Evolutionary conservation across 2,329 filamentous ascomycete genomes (phyloP).

Genomic region (Chaetothyriales sp.): DNA sequence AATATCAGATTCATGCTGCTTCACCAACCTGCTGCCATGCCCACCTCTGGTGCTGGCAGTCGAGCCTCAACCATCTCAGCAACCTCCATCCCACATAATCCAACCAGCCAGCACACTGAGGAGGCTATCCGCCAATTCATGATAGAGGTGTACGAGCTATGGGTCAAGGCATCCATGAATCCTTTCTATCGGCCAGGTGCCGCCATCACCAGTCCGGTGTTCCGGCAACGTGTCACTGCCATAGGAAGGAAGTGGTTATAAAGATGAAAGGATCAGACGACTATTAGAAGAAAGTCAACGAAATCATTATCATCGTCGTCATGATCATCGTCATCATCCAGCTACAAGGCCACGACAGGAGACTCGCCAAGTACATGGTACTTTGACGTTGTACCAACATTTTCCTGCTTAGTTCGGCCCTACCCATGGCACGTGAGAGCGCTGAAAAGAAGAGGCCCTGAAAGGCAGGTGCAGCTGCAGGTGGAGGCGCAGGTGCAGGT

Average conservation of each 20-base stretch:
- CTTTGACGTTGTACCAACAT: no score
- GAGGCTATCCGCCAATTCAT: slow-evolving; percentile 94
- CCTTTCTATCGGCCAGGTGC: slow-evolving; percentile 83
- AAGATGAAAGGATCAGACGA: slow-evolving; percentile 13
- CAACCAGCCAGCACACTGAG: slow-evolving; percentile 76
- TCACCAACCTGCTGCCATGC: slow-evolving; percentile 54
- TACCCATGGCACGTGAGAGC: no score
- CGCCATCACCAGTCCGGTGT: slow-evolving; percentile 74
- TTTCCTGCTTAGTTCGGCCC: no score
- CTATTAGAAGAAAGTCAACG: background rate
- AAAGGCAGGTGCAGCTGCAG: background rate
- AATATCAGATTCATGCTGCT: slow-evolving; percentile 91
- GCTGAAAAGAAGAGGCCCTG: background rate
- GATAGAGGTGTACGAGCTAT: slow-evolving; percentile 85
- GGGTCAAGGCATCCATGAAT: slow-evolving; percentile 94
- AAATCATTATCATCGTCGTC: background rate
- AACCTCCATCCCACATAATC: slow-evolving; percentile 66
- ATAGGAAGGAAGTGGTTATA: slow-evolving; percentile 87
- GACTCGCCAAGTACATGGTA: no score
- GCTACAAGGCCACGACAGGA: background rate
- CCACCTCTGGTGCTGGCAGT: slow-evolving; percentile 18
- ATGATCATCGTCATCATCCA: background rate
- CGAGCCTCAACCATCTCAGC: slow-evolving; percentile 30
- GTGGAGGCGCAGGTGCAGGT: background rate
- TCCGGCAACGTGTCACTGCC: slow-evolving; percentile 63